Evolutionary conservation across 169 alveolate species (phyloP).

Genomic region (Theileria annulata): DNA sequence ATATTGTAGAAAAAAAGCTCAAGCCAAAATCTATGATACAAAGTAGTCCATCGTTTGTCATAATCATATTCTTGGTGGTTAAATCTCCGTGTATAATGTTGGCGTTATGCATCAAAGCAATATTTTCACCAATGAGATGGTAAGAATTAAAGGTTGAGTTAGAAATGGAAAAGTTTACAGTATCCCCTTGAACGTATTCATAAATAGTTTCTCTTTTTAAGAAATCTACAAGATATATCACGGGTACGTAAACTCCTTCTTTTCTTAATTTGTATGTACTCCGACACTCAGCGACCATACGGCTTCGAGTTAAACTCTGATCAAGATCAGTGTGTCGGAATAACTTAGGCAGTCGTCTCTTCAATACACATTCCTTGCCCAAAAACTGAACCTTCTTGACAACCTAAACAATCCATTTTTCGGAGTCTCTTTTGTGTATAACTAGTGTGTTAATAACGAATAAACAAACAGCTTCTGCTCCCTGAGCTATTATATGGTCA

Average conservation of each 20-base stretch:
- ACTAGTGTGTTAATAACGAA: neutral
- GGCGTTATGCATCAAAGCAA: conserved; percentile 78
- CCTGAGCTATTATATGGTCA: conserved; percentile 44
- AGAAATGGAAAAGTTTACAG: conserved; percentile 41
- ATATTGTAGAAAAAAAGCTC: conserved; percentile 66
- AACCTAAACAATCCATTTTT: conserved; percentile 1
- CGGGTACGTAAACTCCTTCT: conserved; percentile 71
- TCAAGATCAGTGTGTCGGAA: conserved; percentile 73
- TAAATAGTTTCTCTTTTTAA: conserved; percentile 61
- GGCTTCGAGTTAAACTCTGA: conserved; percentile 51
- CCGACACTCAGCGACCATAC: conserved; percentile 70
- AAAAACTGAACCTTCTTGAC: conserved; percentile 21
- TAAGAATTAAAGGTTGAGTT: neutral
- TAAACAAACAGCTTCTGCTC: conserved; percentile 60
- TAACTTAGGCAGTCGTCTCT: conserved; percentile 57
- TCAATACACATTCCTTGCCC: conserved; percentile 68
- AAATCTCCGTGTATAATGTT: conserved; percentile 76
- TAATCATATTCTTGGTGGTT: conserved; percentile 73
- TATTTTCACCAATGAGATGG: conserved; percentile 50
- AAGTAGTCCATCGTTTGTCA: conserved; percentile 49
- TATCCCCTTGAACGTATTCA: conserved; percentile 71
- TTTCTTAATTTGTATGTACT: conserved; percentile 60
- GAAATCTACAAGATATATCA: conserved; percentile 69
- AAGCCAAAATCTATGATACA: conserved; percentile 76
- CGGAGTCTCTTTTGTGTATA: neutral